phyloP scores from a whole-genome alignment of 2,329 filamentous ascomycete species.

The Chaetomiaceae sp. region DNA sequence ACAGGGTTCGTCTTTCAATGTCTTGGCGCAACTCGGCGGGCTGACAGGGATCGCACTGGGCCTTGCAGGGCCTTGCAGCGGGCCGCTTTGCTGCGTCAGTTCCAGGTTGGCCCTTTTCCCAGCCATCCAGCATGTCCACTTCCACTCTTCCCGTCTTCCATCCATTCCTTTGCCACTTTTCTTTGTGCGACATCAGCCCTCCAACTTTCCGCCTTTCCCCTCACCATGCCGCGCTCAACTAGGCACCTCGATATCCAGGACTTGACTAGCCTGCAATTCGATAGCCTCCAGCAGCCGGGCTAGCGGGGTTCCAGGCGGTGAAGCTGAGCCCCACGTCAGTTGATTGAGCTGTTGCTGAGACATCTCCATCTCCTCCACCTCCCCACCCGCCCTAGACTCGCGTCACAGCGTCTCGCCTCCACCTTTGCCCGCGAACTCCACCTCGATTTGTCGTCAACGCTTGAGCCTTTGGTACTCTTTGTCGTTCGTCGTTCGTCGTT shows the following conservation, averaged over 20 bases:
- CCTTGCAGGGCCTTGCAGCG: background rate
- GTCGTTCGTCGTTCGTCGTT: too few relatives aligned
- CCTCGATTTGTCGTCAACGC: background rate
- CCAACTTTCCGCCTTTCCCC: background rate
- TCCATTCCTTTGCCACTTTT: background rate
- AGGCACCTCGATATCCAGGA: background rate
- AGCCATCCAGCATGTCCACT: background rate
- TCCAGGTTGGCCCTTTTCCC: constrained; percentile 7
- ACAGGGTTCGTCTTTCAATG: too few relatives aligned
- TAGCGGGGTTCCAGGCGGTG: constrained; percentile 4
- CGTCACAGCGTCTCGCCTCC: background rate
- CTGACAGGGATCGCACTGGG: too few relatives aligned
- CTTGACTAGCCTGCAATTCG: background rate
- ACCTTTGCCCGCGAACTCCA: background rate
- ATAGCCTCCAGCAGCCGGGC: background rate
- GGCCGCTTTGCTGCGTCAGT: background rate
- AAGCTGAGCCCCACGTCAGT: constrained; percentile 3
- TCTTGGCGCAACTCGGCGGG: too few relatives aligned
- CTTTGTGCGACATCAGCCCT: background rate
- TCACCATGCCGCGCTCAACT: background rate
- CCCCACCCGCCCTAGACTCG: background rate
- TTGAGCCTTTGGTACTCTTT: too few relatives aligned
- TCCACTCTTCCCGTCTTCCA: background rate
- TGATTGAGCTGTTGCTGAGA: background rate
- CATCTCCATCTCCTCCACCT: too few relatives aligned